Evolutionary conservation across 2,329 filamentous ascomycete species (phyloP), one percentile per base, ranked within the genome.

Genomic region (Lachnellula hyalina): DNA sequence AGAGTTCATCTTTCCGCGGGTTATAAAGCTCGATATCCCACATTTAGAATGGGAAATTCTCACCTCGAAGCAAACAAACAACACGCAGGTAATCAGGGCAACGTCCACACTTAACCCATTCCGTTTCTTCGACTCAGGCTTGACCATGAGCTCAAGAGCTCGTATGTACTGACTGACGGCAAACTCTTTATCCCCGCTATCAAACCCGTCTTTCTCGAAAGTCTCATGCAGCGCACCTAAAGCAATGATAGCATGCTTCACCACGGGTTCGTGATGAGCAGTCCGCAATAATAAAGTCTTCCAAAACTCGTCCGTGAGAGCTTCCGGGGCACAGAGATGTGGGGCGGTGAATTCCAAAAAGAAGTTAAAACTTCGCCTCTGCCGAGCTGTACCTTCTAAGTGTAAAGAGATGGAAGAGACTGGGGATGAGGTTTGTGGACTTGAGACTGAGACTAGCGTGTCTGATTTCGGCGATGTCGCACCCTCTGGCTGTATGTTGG

Each of bases 261-360:
- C 53, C 32, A 59, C 56, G 4, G 54, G 55, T 47, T 63, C 59
- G 2, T 75, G 73, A 59, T 86, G 80, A 49, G 81, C 84, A 64
- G 83, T 81, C 59, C 82, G 79, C 12, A 86, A 67, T 4, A 87
- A 81, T 15, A 78, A 75, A 44, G 76, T 74, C 1, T 76, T 81
- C 83, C 84, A 87, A 63, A 87, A 87, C 2, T 76, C 73, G 23
- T 76, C 78, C 62, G 85, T 79, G 56, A 86, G 86, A n/a, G 23
- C 44, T 14, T 28, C 12, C 6, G 44, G 28, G 14, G 21, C 23
- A 21, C n/a, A 28, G n/a, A 87, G 71, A 62, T 84, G 81, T 32
- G 72, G 77, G 2, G 81, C 79, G 0, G 84, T 85, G 38, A 79
- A 79, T 19, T 76, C 71, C 42, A 77, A 77, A 61, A 86, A 85